Evolutionary conservation across 495 filamentous ascomycete genomes (phyloP).

Genomic region (Cenococcum geophilum): DNA sequence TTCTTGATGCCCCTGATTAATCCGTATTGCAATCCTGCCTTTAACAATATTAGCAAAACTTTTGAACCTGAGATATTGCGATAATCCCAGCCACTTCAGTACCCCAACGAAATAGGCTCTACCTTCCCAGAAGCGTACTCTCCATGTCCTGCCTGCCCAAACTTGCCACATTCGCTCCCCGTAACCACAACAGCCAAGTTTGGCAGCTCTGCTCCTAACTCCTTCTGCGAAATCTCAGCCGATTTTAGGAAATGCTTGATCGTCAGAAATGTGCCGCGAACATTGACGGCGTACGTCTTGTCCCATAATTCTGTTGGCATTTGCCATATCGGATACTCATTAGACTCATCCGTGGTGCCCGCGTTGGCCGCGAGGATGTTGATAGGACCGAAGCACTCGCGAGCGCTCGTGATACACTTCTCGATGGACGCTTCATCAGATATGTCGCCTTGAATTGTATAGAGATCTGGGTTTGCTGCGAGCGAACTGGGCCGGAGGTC

Average conservation of each 20-base stretch:
- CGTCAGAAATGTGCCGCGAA: slow-evolving; percentile 51
- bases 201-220: slow-evolving; percentile 39
- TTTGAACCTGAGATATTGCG: background rate
- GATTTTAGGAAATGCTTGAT: slow-evolving; percentile 52
- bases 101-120: background rate
- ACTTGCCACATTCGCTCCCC: slow-evolving; percentile 47
- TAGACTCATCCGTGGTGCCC: slow-evolving; percentile 44
- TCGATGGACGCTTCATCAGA: slow-evolving; percentile 45
- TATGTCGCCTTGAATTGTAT: slow-evolving; percentile 44
- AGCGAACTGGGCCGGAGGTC: slow-evolving; percentile 39
- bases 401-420: slow-evolving; percentile 41
- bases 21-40: slow-evolving; percentile 48
- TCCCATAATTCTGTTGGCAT: slow-evolving; percentile 49
- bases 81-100: background rate
- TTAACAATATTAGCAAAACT: background rate
- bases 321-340: slow-evolving; percentile 49
- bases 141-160: slow-evolving; percentile 47
- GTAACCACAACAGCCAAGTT: slow-evolving; percentile 53
- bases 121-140: slow-evolving; percentile 49
- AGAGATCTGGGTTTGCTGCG: slow-evolving; percentile 32
- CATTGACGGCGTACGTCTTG: slow-evolving; percentile 46
- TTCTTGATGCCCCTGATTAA: slow-evolving; percentile 50
- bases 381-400: slow-evolving; percentile 47
- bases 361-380: slow-evolving; percentile 52
- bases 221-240: slow-evolving; percentile 38